Percentiles rank a stretch among this genome's conserved stretches.
phyloP scores from a whole-genome alignment of 1,284 basidiomycete genomes.

The Ceratobasidium sp. region DNA sequence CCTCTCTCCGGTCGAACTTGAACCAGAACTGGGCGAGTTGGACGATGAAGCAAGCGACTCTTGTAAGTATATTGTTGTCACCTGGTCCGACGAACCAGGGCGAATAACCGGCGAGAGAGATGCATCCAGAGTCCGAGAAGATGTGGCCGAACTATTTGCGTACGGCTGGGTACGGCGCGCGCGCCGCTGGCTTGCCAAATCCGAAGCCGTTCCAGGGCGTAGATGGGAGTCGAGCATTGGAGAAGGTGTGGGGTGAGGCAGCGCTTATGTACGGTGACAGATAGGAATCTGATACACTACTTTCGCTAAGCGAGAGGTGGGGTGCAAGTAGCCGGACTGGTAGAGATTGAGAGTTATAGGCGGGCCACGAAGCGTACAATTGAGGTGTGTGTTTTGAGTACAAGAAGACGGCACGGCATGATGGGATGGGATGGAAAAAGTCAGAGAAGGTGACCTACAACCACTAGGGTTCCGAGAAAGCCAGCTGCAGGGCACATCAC shows the following conservation, averaged over 20 bases:
- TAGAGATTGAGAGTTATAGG: not conserved
- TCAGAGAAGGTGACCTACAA: not conserved
- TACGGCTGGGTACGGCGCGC: constrained; percentile 34
- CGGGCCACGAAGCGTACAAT: not conserved
- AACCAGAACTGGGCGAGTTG: constrained; percentile 15
- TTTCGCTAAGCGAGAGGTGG: constrained; percentile 16
- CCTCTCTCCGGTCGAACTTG: not conserved
- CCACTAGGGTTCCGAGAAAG: constrained; percentile 15
- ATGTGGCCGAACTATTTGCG: not conserved
- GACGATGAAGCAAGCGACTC: not conserved
- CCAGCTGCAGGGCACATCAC: constrained; percentile 16
- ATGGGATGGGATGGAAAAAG: not conserved
- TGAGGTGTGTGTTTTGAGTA: not conserved
- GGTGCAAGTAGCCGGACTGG: not conserved
- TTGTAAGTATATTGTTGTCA: not conserved
- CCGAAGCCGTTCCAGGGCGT: not conserved
- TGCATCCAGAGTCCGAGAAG: not conserved
- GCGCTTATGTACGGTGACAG: constrained; percentile 4
- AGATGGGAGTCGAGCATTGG: constrained; percentile 24
- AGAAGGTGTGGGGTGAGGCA: not conserved
- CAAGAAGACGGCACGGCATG: constrained; percentile 11
- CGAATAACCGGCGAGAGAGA: constrained; percentile 1
- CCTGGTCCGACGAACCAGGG: not conserved
- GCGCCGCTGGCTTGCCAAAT: constrained; percentile 3
- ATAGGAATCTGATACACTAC: too few relatives aligned